Percentiles rank a stretch among this genome's conserved stretches.
Evolutionary conservation across 306 rosid species (phyloP).

Genomic region (Gillenia trifoliata): DNA sequence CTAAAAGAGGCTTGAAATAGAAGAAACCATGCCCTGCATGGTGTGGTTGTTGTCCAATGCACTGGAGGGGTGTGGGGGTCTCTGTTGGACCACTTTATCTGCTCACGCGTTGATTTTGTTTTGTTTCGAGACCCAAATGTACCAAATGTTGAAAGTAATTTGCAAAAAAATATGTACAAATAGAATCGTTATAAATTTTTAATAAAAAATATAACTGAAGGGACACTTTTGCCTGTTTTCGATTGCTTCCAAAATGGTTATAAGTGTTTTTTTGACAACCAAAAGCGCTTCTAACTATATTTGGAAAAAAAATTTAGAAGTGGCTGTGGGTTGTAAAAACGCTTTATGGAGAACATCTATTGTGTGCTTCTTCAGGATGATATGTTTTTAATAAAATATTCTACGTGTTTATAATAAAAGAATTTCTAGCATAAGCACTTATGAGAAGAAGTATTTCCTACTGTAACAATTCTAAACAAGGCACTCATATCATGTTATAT

Average conservation of each 20-base stretch:
- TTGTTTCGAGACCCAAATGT: constrained; percentile 14
- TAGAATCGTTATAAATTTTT: too few species aligned
- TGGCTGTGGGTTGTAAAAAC: neutral
- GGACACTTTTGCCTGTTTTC: neutral
- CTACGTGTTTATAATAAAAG: neutral
- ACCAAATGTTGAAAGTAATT: neutral
- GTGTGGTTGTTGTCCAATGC: constrained; percentile 19
- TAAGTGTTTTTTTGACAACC: too few species aligned
- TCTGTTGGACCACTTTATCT: constrained; percentile 24
- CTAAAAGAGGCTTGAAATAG: neutral
- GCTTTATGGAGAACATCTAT: neutral
- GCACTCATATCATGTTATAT: neutral
- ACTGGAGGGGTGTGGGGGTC: constrained; percentile 1
- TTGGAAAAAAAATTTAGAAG: neutral
- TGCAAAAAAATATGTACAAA: too few species aligned
- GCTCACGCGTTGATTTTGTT: constrained; percentile 4
- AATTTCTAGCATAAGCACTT: neutral
- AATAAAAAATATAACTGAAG: too few species aligned
- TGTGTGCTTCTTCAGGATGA: neutral
- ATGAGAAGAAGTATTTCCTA: neutral
- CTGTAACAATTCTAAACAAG: neutral
- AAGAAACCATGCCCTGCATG: constrained; percentile 1
- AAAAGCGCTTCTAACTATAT: neutral
- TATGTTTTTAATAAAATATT: neutral
- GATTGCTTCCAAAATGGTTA: neutral